Base-by-base conservation (phyloP, 495 filamentous ascomycete species). In the Aspergillus haitiensis region DNA sequence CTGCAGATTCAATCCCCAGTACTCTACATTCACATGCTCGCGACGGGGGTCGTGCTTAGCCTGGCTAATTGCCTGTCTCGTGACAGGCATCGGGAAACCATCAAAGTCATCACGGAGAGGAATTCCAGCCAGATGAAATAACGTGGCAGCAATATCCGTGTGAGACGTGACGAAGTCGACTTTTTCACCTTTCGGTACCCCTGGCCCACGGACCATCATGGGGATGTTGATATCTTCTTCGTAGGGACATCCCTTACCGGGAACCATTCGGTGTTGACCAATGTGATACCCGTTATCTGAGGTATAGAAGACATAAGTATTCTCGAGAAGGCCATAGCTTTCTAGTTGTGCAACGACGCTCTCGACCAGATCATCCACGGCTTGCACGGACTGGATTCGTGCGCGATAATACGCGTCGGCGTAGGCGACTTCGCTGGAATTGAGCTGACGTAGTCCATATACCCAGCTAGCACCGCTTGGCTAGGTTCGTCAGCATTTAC, bases 231-330 rank as follows among this genome's bases (percentile, higher is more conserved):
- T 85, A 64, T 91, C 88, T 67, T 89, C 86, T 61, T 90, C 86
- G 54, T 83, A 90, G 2, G 84, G 85, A 55, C 83, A 86, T 44
- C 83, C 80, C 72, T 91, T 91, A 3, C 88, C 88, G 5, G 88
- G 86, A n/a, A 84, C 82, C 45, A 90, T 64, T 6, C 88, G 78
- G 66, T 91, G 88, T 58, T 90, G 88, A 31, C 86, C 82, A 52
- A 90, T 87, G 59, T 90, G 86, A 67, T 86, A 90, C 0, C 88
- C 88, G 62, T 91, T 90, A 63, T 90, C 88, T 0, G 83, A 85
- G 1, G 86, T 86, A 66, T 86, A 90, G 48, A 91, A 77, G 46
- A 91, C 78, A 56, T 84, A 90, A 0, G 87, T 90, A 60, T 88
- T 82, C 7, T 89, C 84, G 9, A 90, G 68, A 34, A 86, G 60